Evolutionary conservation across 2,329 filamentous ascomycete species (phyloP).

Genomic region (Fusarium sp.): DNA sequence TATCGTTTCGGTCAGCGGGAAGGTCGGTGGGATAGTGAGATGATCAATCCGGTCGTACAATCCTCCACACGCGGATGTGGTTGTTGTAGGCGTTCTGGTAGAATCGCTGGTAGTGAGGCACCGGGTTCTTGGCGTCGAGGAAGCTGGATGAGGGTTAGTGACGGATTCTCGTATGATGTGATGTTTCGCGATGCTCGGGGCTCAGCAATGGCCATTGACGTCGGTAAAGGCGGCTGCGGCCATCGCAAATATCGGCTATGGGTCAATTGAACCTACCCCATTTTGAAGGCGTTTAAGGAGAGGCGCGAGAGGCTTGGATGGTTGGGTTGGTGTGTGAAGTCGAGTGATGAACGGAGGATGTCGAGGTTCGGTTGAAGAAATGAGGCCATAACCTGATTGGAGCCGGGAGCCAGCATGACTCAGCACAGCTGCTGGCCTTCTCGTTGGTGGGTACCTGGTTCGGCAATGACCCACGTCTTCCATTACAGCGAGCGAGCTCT

Average conservation of each 20-base stretch:
- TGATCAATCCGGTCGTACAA: slow-evolving; percentile 69
- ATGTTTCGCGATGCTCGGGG: slow-evolving; percentile 24
- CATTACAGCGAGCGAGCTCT: slow-evolving; percentile 16
- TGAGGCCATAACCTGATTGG: slow-evolving; percentile 59
- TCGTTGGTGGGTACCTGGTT: slow-evolving; percentile 46
- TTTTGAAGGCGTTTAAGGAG: slow-evolving; percentile 53
- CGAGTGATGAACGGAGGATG: slow-evolving; percentile 49
- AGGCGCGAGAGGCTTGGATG: slow-evolving; percentile 42
- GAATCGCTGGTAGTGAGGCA: slow-evolving; percentile 80
- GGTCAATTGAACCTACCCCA: slow-evolving; percentile 58
- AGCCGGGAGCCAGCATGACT: slow-evolving; percentile 52
- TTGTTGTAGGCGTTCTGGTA: slow-evolving; percentile 82
- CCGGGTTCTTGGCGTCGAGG: slow-evolving; percentile 82
- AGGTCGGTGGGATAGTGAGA: slow-evolving; percentile 11
- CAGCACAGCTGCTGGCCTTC: slow-evolving; percentile 48
- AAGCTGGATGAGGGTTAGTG: slow-evolving; percentile 61
- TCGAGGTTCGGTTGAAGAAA: slow-evolving; percentile 53
- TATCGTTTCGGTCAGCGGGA: slow-evolving; percentile 55
- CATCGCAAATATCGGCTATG: slow-evolving; percentile 24
- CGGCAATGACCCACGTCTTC: slow-evolving; percentile 10
- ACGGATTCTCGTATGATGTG: slow-evolving; percentile 49
- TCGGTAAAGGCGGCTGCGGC: slow-evolving; percentile 24
- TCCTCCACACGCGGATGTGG: slow-evolving; percentile 82
- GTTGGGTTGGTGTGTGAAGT: slow-evolving; percentile 45
- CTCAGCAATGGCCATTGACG: slow-evolving; percentile 46